These are phyloP conservation scores for Arabidopsis arenosa DNA, from an alignment of 345 rosid species.

Conservation along the genomic window DNA sequence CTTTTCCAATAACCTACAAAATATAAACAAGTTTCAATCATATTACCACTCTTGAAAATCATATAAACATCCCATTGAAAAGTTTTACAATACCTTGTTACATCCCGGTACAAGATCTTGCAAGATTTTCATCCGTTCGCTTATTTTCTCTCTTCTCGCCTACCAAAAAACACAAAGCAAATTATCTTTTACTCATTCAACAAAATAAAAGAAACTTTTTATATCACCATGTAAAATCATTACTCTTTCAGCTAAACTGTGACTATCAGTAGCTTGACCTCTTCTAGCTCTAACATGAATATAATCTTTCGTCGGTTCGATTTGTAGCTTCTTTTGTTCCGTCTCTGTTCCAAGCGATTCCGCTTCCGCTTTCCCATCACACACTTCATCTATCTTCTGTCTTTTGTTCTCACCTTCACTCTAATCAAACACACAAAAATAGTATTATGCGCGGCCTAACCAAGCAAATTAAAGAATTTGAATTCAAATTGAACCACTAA, in stretches of 20 bases:
- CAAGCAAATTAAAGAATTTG: not conserved
- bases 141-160: constrained; percentile 95
- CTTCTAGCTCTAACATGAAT: constrained; percentile 94
- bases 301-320: constrained; percentile 76
- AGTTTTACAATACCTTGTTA: constrained; percentile 62
- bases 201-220: constrained; percentile 1
- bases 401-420: constrained; percentile 55
- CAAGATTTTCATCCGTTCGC: constrained; percentile 91
- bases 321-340: constrained; percentile 55
- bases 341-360: constrained; percentile 59
- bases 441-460: not conserved
- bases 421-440: constrained; percentile 39
- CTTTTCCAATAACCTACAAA: constrained; percentile 86
- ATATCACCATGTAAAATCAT: constrained; percentile 38
- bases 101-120: constrained; percentile 96
- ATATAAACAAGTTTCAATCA: not conserved
- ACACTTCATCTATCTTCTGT: constrained; percentile 56
- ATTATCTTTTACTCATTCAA: not conserved
- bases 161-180: constrained; percentile 45
- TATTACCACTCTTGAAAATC: not conserved
- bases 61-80: not conserved
- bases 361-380: constrained; percentile 51
- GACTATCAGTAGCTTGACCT: constrained; percentile 98
- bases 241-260: constrained; percentile 97
- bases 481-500: constrained; percentile 1